These are phyloP conservation scores for Hansenula lynferdii DNA, from an alignment of 1,139 yeast genomes.

Conservation along the genomic window DNA sequence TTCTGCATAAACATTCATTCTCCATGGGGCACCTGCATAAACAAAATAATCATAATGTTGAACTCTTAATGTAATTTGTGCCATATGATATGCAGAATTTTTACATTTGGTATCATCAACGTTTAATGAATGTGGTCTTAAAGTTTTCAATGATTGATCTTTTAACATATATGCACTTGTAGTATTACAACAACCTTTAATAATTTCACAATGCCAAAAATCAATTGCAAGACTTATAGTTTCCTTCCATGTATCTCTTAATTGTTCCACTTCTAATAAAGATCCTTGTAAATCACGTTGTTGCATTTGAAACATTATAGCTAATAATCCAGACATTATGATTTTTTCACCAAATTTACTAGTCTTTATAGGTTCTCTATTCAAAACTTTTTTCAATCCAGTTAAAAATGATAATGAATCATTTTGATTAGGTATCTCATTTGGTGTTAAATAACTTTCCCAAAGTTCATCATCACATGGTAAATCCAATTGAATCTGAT, in stretches of 20 bases:
- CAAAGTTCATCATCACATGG: conserved; percentile 81
- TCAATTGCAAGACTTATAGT: conserved; percentile 58
- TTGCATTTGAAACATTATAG: conserved; percentile 70
- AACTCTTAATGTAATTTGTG: conserved; percentile 66
- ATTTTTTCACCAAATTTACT: conserved; percentile 54
- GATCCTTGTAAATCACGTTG: conserved; percentile 60
- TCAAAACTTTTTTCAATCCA: conserved; percentile 51
- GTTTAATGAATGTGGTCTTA: conserved; percentile 16
- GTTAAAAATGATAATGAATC: conserved; percentile 39
- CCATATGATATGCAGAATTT: conserved; percentile 60
- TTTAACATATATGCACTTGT: conserved; percentile 22
- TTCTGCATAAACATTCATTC: conserved; percentile 71
- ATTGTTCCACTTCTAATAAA: conserved; percentile 38
- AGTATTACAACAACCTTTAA: conserved; percentile 32
- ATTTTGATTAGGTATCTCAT: conserved; percentile 22
- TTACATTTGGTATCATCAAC: conserved; percentile 42
- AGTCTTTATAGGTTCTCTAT: conserved; percentile 45
- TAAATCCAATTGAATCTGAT: conserved; percentile 65
- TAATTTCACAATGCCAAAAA: conserved; percentile 44
- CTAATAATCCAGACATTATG: conserved; percentile 63
- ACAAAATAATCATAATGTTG: conserved; percentile 77
- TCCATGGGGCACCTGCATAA: conserved; percentile 77
- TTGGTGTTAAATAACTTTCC: conserved; percentile 44
- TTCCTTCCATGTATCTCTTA: conserved; percentile 58
- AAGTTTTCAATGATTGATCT: conserved; percentile 9